Percentiles rank a stretch among this genome's conserved stretches.
Conservation (phyloP, 805 yeast genomes). For the Pichia rugopelliculosa region DNA sequence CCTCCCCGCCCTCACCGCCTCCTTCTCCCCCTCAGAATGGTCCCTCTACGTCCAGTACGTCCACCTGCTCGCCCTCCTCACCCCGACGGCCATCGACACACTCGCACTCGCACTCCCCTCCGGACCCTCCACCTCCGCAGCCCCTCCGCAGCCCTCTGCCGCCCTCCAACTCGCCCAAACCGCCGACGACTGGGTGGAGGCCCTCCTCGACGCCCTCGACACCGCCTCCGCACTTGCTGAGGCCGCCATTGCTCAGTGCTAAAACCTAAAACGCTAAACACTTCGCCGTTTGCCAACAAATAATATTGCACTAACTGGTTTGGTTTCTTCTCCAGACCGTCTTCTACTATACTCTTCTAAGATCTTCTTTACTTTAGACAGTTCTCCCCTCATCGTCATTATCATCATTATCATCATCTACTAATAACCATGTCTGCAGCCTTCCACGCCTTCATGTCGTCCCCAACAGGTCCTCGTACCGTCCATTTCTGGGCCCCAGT, state of each 20-base stretch:
- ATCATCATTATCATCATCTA: too few relatives aligned
- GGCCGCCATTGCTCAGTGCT: neutral
- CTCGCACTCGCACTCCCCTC: neutral
- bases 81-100: neutral
- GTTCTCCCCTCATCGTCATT: too few relatives aligned
- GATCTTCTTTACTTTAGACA: too few relatives aligned
- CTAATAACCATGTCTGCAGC: constrained; percentile 1
- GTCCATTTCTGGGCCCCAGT: constrained; percentile 92
- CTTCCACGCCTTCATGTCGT: constrained; percentile 64
- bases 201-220: neutral
- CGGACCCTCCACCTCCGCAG: neutral
- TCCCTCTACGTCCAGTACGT: neutral
- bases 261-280: too few relatives aligned
- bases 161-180: neutral
- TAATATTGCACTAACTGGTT: too few relatives aligned
- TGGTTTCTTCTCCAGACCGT: too few relatives aligned
- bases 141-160: neutral
- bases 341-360: too few relatives aligned
- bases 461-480: constrained; percentile 95
- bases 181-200: neutral
- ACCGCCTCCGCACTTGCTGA: neutral
- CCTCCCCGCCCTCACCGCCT: neutral
- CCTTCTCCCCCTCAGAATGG: neutral
- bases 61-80: neutral
- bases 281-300: too few relatives aligned